phyloP scores from a whole-genome alignment of 306 rosid species.

The Prinsepia uniflora region DNA sequence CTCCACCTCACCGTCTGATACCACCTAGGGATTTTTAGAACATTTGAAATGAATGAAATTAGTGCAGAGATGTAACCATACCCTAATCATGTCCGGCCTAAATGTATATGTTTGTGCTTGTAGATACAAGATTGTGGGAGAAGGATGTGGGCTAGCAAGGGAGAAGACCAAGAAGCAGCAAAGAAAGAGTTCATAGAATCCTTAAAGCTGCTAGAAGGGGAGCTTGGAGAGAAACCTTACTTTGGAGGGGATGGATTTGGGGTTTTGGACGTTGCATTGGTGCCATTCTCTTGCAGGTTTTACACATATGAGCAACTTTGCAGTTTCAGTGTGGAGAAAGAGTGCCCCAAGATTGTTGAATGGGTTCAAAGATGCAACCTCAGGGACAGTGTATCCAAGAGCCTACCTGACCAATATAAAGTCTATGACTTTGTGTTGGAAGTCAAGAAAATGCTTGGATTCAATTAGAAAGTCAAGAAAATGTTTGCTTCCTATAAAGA shows the following conservation, averaged over 20 bases:
- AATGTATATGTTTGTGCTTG: neutral
- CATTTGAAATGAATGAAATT: too few relatives aligned
- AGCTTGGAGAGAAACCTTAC: constrained; percentile 34
- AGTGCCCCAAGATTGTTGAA: constrained; percentile 22
- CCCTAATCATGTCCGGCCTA: neutral
- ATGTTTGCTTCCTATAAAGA: neutral
- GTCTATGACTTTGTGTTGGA: constrained; percentile 12
- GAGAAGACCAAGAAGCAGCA: constrained; percentile 17
- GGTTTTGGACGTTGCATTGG: constrained; percentile 23
- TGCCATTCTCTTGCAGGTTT: constrained; percentile 20
- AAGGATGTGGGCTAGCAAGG: constrained; percentile 17
- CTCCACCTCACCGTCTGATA: too few relatives aligned
- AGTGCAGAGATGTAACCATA: too few relatives aligned
- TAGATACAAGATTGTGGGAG: constrained; percentile 17
- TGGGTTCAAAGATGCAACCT: constrained; percentile 27
- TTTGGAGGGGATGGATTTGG: constrained; percentile 25
- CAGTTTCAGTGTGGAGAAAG: constrained; percentile 18
- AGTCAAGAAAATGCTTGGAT: constrained; percentile 10
- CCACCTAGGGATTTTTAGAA: too few relatives aligned
- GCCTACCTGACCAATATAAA: constrained; percentile 14
- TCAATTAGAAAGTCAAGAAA: neutral
- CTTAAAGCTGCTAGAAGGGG: constrained; percentile 15
- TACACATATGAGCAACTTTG: constrained; percentile 12
- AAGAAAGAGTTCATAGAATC: constrained; percentile 7
- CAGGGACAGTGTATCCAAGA: constrained; percentile 24